Percentiles rank a stretch among this genome's conserved stretches.
These are phyloP conservation scores for Arthonia radiata DNA, from an alignment of 495 filamentous ascomycete genomes.

Conservation along the genomic window DNA sequence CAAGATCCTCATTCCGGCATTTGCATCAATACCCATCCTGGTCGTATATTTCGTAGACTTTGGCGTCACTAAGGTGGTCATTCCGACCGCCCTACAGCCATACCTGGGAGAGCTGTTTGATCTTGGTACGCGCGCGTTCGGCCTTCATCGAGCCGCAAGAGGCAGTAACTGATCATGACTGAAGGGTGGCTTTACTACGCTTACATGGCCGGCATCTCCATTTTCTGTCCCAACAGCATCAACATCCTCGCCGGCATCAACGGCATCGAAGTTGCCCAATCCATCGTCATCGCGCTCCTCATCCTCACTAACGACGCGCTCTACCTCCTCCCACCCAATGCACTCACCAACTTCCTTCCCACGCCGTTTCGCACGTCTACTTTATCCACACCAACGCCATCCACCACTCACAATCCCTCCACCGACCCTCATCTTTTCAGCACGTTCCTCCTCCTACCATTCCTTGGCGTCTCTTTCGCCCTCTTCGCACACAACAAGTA, in stretches of 20 bases:
- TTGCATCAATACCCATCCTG: constrained; percentile 80
- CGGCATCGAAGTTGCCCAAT: constrained; percentile 88
- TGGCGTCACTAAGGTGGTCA: constrained; percentile 80
- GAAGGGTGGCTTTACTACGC: constrained; percentile 61
- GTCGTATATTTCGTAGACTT: constrained; percentile 97
- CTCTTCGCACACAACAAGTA: constrained; percentile 89
- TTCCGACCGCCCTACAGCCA: constrained; percentile 57
- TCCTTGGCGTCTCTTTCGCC: constrained; percentile 73
- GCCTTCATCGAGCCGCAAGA: constrained; percentile 1
- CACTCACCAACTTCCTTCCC: too few species aligned
- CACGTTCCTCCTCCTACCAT: constrained; percentile 79
- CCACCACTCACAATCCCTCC: constrained; percentile 60
- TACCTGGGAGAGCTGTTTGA: constrained; percentile 70
- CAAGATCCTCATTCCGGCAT: constrained; percentile 89
- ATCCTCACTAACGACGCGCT: constrained; percentile 63
- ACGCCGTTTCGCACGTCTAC: too few species aligned
- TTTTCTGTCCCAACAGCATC: constrained; percentile 95
- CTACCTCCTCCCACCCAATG: constrained; percentile 47
- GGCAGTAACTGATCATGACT: constrained; percentile 4
- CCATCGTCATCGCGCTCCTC: constrained; percentile 65
- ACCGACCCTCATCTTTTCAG: constrained; percentile 91
- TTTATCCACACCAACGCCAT: constrained; percentile 21
- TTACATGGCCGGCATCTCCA: constrained; percentile 87
- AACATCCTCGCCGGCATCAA: constrained; percentile 97
- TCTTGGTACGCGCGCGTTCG: constrained; percentile 28